Evolutionary conservation across 345 rosid genomes (phyloP).

Genomic region (Aegle marmelos): DNA sequence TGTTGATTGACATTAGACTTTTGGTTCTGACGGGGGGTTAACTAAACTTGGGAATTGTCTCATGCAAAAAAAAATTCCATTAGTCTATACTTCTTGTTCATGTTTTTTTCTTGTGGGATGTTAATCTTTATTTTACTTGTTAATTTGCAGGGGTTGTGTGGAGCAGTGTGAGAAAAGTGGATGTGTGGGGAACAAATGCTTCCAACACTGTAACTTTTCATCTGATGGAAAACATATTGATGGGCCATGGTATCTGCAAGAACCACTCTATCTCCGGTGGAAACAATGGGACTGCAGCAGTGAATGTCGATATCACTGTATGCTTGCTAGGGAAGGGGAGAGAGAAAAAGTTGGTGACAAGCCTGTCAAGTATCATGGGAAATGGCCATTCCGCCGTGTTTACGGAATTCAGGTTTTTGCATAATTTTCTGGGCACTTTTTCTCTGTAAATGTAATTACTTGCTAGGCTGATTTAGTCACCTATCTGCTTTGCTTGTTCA

Average conservation of each 20-base stretch:
- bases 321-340: constrained; percentile 85
- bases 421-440: constrained; percentile 1
- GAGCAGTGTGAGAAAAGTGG: constrained; percentile 75
- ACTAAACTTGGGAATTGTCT: neutral
- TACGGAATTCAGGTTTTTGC: constrained; percentile 66
- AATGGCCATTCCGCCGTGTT: constrained; percentile 83
- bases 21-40: neutral
- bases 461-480: neutral
- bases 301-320: constrained; percentile 73
- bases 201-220: constrained; percentile 83
- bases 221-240: constrained; percentile 80
- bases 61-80: constrained; percentile 3
- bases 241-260: constrained; percentile 86
- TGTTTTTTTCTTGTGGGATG: neutral
- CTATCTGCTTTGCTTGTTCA: neutral
- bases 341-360: constrained; percentile 52
- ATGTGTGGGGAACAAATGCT: constrained; percentile 75
- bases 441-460: neutral
- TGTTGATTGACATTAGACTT: neutral
- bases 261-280: constrained; percentile 81
- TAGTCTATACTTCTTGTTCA: neutral
- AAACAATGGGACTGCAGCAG: constrained; percentile 87
- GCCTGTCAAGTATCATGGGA: constrained; percentile 84
- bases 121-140: constrained; percentile 6
- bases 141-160: constrained; percentile 58